Conservation (phyloP, 176 grass and related monocot genomes). For the Zea mays region DNA sequence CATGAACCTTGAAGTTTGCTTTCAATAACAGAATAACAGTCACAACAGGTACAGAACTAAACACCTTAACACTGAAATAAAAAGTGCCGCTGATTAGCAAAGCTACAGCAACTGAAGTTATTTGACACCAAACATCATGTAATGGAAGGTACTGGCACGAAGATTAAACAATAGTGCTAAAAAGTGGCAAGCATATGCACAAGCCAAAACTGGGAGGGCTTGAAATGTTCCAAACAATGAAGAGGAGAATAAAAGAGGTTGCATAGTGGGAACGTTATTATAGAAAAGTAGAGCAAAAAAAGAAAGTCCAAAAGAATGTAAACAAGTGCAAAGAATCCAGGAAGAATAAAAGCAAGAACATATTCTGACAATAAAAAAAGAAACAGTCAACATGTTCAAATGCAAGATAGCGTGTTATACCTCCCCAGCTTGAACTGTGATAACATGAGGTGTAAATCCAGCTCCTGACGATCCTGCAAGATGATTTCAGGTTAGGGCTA, state of each 20-base stretch:
- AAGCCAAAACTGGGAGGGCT: constrained; percentile 9
- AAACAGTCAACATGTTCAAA: not conserved
- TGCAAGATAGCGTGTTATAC: constrained; percentile 41
- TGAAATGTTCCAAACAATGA: constrained; percentile 1
- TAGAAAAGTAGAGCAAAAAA: not conserved
- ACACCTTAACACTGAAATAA: constrained; percentile 21
- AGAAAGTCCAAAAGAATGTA: not conserved
- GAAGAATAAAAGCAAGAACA: constrained; percentile 15
- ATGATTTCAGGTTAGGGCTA: constrained; percentile 44
- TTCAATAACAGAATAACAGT: not conserved
- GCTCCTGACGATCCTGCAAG: constrained; percentile 67
- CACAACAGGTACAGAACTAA: not conserved
- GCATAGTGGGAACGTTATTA: not conserved
- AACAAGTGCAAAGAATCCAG: constrained; percentile 1
- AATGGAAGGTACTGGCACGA: not conserved
- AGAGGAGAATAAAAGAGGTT: constrained; percentile 2
- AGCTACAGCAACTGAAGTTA: not conserved
- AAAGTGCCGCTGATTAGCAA: constrained; percentile 5
- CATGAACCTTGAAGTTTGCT: not conserved
- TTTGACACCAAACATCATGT: not conserved
- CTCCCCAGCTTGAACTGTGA: constrained; percentile 94
- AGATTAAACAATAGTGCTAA: not conserved
- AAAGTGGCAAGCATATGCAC: not conserved
- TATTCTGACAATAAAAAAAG: constrained; percentile 26
- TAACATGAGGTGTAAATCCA: constrained; percentile 97